Evolutionary conservation across 345 rosid genomes (phyloP), one percentile per base, ranked within the genome.

Genomic region (Capsella bursapastoris): DNA sequence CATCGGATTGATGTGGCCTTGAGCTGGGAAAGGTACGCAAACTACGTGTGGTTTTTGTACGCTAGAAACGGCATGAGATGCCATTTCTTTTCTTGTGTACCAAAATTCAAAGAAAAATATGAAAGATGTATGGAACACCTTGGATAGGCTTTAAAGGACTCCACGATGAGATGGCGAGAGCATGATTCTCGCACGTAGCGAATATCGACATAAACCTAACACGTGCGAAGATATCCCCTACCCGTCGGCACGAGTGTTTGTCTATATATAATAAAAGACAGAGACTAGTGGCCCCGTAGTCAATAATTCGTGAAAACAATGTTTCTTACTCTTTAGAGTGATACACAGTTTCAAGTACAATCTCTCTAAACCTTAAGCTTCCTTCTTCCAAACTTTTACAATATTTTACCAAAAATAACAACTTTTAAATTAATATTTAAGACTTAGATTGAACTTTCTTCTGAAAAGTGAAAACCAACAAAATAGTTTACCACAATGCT

Each of bases 1-100:
- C 72, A 68, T 56, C 18, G 53, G 72, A 4, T 56, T 56, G 64
- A 68, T 68, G 64, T 68, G 64, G 18, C 53, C 64, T 29, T 68
- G 72, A 7, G 53, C 72, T 4, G 72, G 72, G 18, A 38, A 68
- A 55, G 53, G 72, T 7, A 68, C 53, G 43, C 63, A 68, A 29
- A 45, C 53, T 29, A 27, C 64, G 37, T 68, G 72, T 68, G 72
- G 40, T 53, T 40, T 68, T 40, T 40, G 51, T 40, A 16, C 27
- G 9, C 4, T 66, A 22, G 12, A 14, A 50, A 22, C 7, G 27
- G n/a, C 71, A 25, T 52, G 11, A 28, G 40, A 53, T 53, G 16
- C 29, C 62, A 68, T 68, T 53, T 15, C 25, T 56, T 37, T 45
- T 6, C 22, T n/a, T 7, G 9, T 45, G 8, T 45, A 9, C 51